Percentiles rank a stretch among this genome's conserved stretches.
phyloP scores from a whole-genome alignment of 2,329 filamentous ascomycete genomes.

The Cladophialophora immunda region DNA sequence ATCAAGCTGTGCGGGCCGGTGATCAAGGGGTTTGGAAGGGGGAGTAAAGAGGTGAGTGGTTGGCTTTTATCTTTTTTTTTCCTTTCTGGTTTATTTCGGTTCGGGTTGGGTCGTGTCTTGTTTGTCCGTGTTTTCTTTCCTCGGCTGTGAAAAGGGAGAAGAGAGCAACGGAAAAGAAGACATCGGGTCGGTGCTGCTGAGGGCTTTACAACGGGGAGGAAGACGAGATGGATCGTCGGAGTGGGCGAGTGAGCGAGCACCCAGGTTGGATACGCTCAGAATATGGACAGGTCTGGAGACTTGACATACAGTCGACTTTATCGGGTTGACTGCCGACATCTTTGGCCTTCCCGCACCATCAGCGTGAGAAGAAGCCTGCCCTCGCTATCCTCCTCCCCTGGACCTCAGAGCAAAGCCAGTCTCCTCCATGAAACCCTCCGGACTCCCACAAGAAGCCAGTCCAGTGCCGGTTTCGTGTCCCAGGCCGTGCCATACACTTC shows the following conservation, averaged over 20 bases:
- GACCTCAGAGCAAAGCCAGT: background rate
- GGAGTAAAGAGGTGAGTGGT: conserved; percentile 79
- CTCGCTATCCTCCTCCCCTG: background rate
- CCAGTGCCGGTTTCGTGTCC: background rate
- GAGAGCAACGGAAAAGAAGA: too few relatives aligned
- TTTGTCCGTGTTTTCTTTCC: background rate
- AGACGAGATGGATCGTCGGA: too few relatives aligned
- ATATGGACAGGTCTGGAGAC: too few relatives aligned
- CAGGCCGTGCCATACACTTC: background rate
- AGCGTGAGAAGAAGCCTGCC: background rate
- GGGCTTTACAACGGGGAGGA: too few relatives aligned
- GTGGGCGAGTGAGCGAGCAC: too few relatives aligned
- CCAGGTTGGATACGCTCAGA: too few relatives aligned
- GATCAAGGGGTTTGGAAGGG: conserved; percentile 91
- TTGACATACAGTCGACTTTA: too few relatives aligned
- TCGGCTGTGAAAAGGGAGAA: background rate
- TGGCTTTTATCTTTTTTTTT: background rate
- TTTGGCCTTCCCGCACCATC: too few relatives aligned
- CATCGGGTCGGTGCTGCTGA: too few relatives aligned
- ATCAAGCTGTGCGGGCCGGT: conserved; percentile 85
- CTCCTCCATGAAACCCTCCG: background rate
- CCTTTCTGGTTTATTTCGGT: background rate
- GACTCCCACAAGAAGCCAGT: background rate
- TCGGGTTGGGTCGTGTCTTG: background rate
- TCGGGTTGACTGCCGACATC: too few relatives aligned